A percentile compares a stretch with the other conserved stretches of the same genome.
Evolutionary conservation across 257 asterid genomes (phyloP).

Genomic region (Solanum chilense): DNA sequence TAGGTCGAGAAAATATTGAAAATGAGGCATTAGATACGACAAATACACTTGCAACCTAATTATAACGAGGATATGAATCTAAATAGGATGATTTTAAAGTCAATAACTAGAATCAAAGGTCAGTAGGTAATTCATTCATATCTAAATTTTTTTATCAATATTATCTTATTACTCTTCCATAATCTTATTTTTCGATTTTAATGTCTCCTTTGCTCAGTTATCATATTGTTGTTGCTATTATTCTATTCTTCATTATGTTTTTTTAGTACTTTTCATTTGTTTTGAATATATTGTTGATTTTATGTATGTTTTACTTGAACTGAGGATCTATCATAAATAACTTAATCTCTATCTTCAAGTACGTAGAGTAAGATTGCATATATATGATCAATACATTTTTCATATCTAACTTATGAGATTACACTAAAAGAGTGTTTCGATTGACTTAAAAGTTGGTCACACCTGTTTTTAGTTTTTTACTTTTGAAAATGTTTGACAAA

Average conservation of each 20-base stretch:
- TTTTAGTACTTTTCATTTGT: neutral
- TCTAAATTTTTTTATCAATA: neutral
- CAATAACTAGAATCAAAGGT: neutral
- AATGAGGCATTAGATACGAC: neutral
- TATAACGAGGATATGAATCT: neutral
- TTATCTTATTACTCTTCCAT: neutral
- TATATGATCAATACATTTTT: neutral
- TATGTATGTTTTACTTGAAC: too few relatives aligned
- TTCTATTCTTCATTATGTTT: neutral
- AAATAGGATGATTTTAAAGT: neutral
- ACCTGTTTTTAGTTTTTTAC: too few relatives aligned
- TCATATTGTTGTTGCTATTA: neutral
- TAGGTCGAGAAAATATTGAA: neutral
- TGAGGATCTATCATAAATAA: neutral
- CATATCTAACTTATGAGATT: neutral
- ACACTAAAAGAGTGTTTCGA: too few relatives aligned
- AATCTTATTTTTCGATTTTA: neutral
- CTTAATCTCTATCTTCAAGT: too few relatives aligned
- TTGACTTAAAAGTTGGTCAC: too few relatives aligned
- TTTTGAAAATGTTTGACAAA: too few relatives aligned
- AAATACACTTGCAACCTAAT: neutral
- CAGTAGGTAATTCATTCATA: neutral
- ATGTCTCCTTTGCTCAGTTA: neutral
- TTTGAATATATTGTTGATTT: neutral
- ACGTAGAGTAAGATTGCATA: too few relatives aligned